Evolutionary conservation across 768 basidiomycete genomes (phyloP).

Genomic region (Amanita brunnescens): DNA sequence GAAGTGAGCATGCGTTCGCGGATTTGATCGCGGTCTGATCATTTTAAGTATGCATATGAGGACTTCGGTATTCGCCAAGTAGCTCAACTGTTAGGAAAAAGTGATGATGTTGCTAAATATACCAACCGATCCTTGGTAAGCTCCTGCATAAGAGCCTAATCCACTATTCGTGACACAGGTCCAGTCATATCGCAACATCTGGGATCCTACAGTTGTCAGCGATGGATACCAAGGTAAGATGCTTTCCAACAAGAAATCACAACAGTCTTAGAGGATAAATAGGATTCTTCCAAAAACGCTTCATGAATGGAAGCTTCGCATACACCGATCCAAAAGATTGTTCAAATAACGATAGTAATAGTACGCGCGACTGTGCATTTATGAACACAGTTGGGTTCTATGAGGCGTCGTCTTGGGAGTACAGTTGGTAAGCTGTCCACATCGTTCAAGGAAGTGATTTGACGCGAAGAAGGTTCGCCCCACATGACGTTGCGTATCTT

Average conservation of each 20-base stretch:
- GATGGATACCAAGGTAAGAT: constrained; percentile 52
- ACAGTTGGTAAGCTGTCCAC: constrained; percentile 43
- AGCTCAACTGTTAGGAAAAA: constrained; percentile 50
- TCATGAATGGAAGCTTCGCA: constrained; percentile 50
- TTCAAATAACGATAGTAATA: constrained; percentile 46
- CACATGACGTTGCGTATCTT: constrained; percentile 59
- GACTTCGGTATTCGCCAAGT: constrained; percentile 67
- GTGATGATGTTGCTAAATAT: constrained; percentile 45
- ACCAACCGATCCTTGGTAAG: constrained; percentile 54
- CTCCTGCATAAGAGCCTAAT: not conserved
- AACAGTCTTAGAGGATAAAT: not conserved
- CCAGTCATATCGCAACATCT: constrained; percentile 62
- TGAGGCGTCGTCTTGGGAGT: constrained; percentile 66
- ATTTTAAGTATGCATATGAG: constrained; percentile 54
- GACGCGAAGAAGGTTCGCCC: constrained; percentile 40
- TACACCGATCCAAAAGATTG: constrained; percentile 49
- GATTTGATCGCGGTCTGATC: not conserved
- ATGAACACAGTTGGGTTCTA: constrained; percentile 60
- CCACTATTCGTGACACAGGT: not conserved
- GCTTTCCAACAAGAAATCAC: not conserved
- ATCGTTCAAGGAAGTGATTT: not conserved
- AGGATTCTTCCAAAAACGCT: constrained; percentile 63
- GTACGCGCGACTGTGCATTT: constrained; percentile 43
- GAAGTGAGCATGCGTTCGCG: constrained; percentile 13
- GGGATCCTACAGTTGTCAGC: constrained; percentile 49